phyloP scores from a whole-genome alignment of 2,329 filamentous ascomycete genomes.

The Arthroderma sp. region DNA sequence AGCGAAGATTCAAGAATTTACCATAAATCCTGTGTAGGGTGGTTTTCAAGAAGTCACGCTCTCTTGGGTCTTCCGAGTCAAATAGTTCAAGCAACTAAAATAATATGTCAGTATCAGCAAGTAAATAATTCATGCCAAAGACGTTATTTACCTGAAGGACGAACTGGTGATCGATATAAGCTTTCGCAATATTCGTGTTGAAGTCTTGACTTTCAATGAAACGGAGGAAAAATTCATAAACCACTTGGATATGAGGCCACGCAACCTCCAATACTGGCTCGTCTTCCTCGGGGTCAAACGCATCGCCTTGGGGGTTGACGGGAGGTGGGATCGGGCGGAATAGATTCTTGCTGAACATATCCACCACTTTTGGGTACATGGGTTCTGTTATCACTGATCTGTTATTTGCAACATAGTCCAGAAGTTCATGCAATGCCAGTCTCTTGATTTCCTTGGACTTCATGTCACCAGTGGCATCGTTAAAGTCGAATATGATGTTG shows the following conservation, averaged over 20 bases:
- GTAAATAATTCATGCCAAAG: conserved; percentile 7
- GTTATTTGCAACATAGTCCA: conserved; percentile 98
- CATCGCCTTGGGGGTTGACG: conserved; percentile 94
- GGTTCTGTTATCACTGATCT: conserved; percentile 95
- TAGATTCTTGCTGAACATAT: conserved; percentile 98
- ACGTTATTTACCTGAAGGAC: conserved; percentile 54
- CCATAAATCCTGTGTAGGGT: conserved; percentile 96
- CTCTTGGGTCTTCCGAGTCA: conserved; percentile 91
- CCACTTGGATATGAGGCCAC: conserved; percentile 98
- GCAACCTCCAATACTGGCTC: conserved; percentile 96
- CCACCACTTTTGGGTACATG: conserved; percentile 96
- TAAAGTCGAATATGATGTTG: conserved; percentile 99
- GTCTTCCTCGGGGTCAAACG: conserved; percentile 96
- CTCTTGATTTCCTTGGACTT: conserved; percentile 99
- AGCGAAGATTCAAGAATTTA: conserved; percentile 94
- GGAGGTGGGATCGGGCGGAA: conserved; percentile 95
- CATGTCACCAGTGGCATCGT: conserved; percentile 95
- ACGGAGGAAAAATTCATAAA: conserved; percentile 97
- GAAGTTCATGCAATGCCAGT: conserved; percentile 81
- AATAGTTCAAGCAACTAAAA: conserved; percentile 79
- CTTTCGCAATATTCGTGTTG: conserved; percentile 98
- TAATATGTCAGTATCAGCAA: conserved; percentile 1
- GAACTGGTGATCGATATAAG: conserved; percentile 96
- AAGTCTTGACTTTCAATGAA: conserved; percentile 99
- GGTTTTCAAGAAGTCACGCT: conserved; percentile 95